Percentiles rank a stretch among this genome's conserved stretches.
Conservation (phyloP, 495 filamentous ascomycete species). For the Choiromyces venosus region DNA sequence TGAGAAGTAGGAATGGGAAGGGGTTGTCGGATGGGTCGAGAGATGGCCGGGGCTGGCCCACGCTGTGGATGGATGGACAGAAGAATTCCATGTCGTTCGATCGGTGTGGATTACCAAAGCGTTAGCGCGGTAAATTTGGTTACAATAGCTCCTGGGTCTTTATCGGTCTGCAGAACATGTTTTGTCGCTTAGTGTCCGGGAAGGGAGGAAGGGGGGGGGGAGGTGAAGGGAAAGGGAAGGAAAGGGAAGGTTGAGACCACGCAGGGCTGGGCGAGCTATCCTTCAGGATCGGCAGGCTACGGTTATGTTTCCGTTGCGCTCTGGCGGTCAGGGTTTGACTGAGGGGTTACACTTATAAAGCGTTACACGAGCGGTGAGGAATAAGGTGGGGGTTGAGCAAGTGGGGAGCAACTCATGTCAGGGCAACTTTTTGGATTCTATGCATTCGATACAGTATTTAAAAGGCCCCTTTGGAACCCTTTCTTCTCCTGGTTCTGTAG, state of each 20-base stretch:
- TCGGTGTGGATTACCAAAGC: not conserved
- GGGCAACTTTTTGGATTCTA: not conserved
- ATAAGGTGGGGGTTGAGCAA: not conserved
- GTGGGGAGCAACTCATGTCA: not conserved
- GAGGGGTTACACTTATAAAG: not conserved
- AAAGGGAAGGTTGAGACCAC: not conserved
- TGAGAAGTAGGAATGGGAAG: not conserved
- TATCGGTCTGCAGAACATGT: not conserved
- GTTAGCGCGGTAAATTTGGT: not conserved
- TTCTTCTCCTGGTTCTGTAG: not conserved
- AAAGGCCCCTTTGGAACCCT: not conserved
- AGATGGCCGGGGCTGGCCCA: not conserved
- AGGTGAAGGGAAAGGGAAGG: not conserved
- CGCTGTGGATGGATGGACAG: not conserved
- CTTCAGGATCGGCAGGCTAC: not conserved
- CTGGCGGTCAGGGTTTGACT: not conserved
- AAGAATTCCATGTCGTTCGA: not conserved
- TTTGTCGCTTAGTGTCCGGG: not conserved
- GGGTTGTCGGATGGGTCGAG: not conserved
- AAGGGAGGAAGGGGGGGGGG: not conserved
- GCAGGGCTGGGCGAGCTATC: not conserved
- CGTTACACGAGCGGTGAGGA: not conserved
- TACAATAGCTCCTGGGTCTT: not conserved
- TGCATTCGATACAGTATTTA: not conserved
- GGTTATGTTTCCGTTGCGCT: not conserved